These are phyloP conservation scores for Trichoderma pleuroti DNA, from an alignment of 2,329 filamentous ascomycete species.

Conservation along the genomic window DNA sequence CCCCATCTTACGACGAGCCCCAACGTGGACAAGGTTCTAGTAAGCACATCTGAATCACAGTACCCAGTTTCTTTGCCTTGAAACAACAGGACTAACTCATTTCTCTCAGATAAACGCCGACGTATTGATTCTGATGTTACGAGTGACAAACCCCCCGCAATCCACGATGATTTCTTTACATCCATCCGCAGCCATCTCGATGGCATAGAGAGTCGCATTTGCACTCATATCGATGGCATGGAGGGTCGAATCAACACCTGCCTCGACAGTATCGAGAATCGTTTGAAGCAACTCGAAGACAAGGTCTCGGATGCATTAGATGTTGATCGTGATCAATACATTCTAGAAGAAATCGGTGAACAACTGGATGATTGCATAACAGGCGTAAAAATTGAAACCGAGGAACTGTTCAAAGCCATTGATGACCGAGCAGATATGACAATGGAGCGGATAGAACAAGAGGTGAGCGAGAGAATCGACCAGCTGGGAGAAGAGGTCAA, in stretches of 20 bases:
- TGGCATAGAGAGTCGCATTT: background rate
- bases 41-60: background rate
- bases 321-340: background rate
- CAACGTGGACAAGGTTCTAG: background rate
- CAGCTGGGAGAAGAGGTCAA: background rate
- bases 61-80: background rate
- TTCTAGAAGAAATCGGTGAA: background rate
- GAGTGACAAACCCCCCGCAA: background rate
- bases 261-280: background rate
- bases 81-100: background rate
- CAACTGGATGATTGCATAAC: background rate
- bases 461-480: background rate
- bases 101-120: background rate
- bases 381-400: background rate
- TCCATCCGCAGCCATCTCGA: background rate
- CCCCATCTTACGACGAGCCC: background rate
- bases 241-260: background rate
- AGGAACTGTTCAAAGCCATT: background rate
- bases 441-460: background rate
- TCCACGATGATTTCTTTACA: background rate
- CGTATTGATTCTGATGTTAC: background rate
- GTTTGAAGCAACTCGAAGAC: background rate
- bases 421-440: background rate
- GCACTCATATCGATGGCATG: background rate
- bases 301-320: background rate